Base-by-base conservation (phyloP, 2,329 filamentous ascomycete species). In the Lecanicillium sp. region DNA sequence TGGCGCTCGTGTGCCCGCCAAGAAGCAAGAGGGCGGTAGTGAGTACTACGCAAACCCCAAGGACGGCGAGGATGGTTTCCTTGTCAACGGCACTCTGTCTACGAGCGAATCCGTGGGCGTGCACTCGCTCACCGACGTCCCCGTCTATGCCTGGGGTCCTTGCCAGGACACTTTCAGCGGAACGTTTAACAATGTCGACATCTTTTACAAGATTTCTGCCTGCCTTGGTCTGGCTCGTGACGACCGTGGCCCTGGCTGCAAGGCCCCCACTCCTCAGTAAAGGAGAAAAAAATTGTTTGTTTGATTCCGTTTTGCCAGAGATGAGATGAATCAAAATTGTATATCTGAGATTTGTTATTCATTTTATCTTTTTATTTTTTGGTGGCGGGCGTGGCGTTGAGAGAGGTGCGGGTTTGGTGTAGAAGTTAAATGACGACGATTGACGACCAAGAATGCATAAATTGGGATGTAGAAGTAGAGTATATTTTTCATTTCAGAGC, bases 121-220 rank as follows among this genome's bases (percentile, higher is more conserved):
- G 14, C 83, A 88, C 65, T 84, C 78, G 17, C 65, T 88, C 45
- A 88, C 83, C 1, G 83, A 88, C 50, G 83, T 88, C 22, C 79
- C 83, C 2, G 80, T 92, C 15, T 90, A 84, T 51, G 82, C 84
- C 2, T 73, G 75, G 65, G 85, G 85, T 0, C 85, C 85, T 5
- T 90, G 85, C 63, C 80, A 87, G 58, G 80, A 85, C 51, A 63
- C 73, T 12, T 92, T 92, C 55, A 75, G 79, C 4, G 83, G 83
- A 40, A 74, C 80, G 4, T 85, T 79, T 48, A 78, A 68, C 58
- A 83, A 78, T 53, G 73, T 85, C 33, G 83, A 87, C 45, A 67
- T 87, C 47, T 87, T 87, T 51, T 87, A 79, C 63, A 78, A 80
- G 58, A 84, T 87, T 54, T 77, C 81, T 12, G 69, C 70, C 47